Percentiles rank a stretch among this genome's conserved stretches.
Evolutionary conservation across 2,329 filamentous ascomycete genomes (phyloP).

Genomic region (Allantophomopsis lycopodina): DNA sequence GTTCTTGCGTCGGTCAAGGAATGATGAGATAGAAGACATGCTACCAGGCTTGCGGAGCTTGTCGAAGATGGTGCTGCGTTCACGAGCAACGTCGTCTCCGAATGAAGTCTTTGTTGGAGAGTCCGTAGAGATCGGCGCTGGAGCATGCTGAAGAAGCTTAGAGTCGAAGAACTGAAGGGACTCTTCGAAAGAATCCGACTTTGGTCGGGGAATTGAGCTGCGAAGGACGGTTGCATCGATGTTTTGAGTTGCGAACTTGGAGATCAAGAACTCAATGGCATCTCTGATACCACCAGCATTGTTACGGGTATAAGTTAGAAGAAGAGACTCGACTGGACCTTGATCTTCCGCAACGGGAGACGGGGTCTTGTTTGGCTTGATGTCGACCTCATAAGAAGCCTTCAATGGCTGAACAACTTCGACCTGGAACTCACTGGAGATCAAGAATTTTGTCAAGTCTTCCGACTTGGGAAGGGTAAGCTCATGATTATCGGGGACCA

Average conservation of each 20-base stretch:
- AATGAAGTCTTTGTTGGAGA: constrained; percentile 81
- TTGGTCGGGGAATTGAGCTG: constrained; percentile 91
- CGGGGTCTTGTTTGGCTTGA: constrained; percentile 55
- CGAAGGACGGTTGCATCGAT: constrained; percentile 81
- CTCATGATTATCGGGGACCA: constrained; percentile 95
- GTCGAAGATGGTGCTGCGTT: constrained; percentile 77
- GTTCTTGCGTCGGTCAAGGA: constrained; percentile 91
- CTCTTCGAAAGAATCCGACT: constrained; percentile 97
- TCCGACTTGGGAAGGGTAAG: constrained; percentile 67
- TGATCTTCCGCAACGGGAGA: constrained; percentile 44
- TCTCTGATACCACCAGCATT: constrained; percentile 92
- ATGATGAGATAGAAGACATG: constrained; percentile 91
- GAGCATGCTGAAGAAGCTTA: constrained; percentile 87
- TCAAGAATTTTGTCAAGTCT: constrained; percentile 68
- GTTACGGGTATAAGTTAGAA: constrained; percentile 86
- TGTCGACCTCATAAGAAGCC: constrained; percentile 81
- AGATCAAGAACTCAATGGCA: constrained; percentile 86
- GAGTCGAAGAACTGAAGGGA: constrained; percentile 95
- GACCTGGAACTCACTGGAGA: constrained; percentile 65
- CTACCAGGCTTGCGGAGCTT: constrained; percentile 88
- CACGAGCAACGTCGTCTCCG: constrained; percentile 64
- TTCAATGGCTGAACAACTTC: constrained; percentile 77
- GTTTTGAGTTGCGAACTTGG: constrained; percentile 73
- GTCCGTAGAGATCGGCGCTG: constrained; percentile 66
- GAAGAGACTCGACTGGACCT: constrained; percentile 43